A percentile compares a stretch with the other conserved stretches of the same genome.
Evolutionary conservation across 2,329 filamentous ascomycete species (phyloP).

Genomic region (Graphilbum ipis-grandicollis): DNA sequence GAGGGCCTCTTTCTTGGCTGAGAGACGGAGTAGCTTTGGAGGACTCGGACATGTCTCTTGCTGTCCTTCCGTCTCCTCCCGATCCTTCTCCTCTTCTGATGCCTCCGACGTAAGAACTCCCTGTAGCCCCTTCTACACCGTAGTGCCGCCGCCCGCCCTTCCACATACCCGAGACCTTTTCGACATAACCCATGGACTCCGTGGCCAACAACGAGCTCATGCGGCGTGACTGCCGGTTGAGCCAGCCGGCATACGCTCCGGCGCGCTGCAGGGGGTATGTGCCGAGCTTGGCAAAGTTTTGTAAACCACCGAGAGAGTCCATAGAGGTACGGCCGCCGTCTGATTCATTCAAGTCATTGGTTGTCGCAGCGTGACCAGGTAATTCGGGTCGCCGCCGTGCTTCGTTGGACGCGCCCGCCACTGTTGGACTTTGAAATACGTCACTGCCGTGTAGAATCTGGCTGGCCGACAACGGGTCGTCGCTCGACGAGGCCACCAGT

Average conservation of each 20-base stretch:
- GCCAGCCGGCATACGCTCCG: constrained; percentile 64
- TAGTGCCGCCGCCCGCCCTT: constrained; percentile 85
- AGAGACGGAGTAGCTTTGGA: no score
- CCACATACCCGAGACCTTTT: constrained; percentile 96
- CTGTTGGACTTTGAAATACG: constrained; percentile 68
- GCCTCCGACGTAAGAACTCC: constrained; percentile 33
- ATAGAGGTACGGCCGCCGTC: background rate
- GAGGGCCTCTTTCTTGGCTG: no score
- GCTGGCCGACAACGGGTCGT: constrained; percentile 76
- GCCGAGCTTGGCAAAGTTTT: constrained; percentile 42
- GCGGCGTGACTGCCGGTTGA: constrained; percentile 60
- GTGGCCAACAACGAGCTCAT: constrained; percentile 72
- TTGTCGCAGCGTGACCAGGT: no score
- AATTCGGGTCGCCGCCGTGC: no score
- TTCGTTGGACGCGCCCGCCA: constrained; percentile 31
- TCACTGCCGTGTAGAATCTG: constrained; percentile 79
- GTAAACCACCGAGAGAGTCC: constrained; percentile 14
- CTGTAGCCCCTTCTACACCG: constrained; percentile 42
- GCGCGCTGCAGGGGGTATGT: constrained; percentile 71
- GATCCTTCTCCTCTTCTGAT: constrained; percentile 27
- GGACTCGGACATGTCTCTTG: no score
- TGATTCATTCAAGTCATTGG: no score
- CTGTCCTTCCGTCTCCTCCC: background rate
- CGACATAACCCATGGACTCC: constrained; percentile 90
- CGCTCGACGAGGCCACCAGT: constrained; percentile 47